Evolutionary conservation across 768 basidiomycete species (phyloP), one percentile per base, ranked within the genome.

Genomic region (Mycena rebaudengoi): DNA sequence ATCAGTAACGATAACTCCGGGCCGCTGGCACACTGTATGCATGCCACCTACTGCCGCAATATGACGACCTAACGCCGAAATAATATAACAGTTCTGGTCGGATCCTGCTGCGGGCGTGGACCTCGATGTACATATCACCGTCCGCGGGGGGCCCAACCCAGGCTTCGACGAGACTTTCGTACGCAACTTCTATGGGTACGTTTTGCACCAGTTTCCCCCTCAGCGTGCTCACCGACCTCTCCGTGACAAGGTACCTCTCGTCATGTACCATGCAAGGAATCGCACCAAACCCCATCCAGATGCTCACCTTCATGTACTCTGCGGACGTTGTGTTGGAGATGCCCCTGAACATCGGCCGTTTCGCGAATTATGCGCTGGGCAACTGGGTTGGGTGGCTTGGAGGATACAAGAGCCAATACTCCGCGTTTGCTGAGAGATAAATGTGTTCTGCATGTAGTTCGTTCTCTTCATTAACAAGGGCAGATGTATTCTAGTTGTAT

Each of bases 91-190:
- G 68, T 72, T 71, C 59, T 72, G 71, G 71, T 68, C 68, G n/a
- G 71, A 70, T 48, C 71, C 71, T 3, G 66, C 64, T 13, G 35
- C 69, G 10, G 71, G 71, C 26, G 69, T 67, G 8, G 71, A 72
- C 53, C 65, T 72, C 18, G 71, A 70, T 29, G 72, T 73, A 7
- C 46, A 68, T 43, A 72, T 73, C 60, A 73, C 68, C 21, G 71
- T 71, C 20, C 64, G 67, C n/a, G 72, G 71, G 10, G 72, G 72
- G 14, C 64, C 67, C 20, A 71, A 72, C 61, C 62, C 71, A 14
- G 71, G 71, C 7, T 73, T 73, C 39, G 72, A 73, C 55, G 71
- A 73, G 55, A 69, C 62, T 7, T 73, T 73, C 49, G 68, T 73
- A 30, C 69, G 70, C 32, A 73, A 73, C 55, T 73, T 71, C 53